Conservation (phyloP, 768 basidiomycete genomes). For the Suillus fuscotomentosus region DNA sequence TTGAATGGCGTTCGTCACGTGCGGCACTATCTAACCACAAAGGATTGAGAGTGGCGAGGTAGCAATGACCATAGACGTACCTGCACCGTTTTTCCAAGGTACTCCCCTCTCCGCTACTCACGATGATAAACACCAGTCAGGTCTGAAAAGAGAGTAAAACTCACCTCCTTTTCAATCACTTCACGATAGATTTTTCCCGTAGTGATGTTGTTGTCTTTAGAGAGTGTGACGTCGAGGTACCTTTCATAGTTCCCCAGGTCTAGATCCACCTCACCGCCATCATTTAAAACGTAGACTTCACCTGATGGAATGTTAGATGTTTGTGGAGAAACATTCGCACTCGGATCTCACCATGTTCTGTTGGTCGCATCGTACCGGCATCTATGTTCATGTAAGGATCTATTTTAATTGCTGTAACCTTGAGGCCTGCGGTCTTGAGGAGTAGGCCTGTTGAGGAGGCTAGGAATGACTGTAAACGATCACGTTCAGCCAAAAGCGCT, state of each 20-base stretch:
- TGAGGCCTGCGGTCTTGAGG: slow-evolving; percentile 91
- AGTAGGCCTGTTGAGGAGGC: slow-evolving; percentile 96
- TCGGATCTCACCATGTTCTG: slow-evolving; percentile 82
- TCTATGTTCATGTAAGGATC: slow-evolving; percentile 99
- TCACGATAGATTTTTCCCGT: slow-evolving; percentile 97
- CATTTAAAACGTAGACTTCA: slow-evolving; percentile 97
- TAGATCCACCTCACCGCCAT: slow-evolving; percentile 97
- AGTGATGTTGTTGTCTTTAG: slow-evolving; percentile 96
- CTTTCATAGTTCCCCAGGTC: slow-evolving; percentile 99
- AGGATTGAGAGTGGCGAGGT: slow-evolving; percentile 10
- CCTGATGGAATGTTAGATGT: slow-evolving; percentile 46
- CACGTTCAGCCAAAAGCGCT: slow-evolving; percentile 13
- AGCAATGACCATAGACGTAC: slow-evolving; percentile 36
- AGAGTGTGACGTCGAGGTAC: slow-evolving; percentile 92
- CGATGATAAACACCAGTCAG: slow-evolving; percentile 12
- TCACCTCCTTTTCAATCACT: slow-evolving; percentile 95
- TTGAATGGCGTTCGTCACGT: slow-evolving; percentile 95
- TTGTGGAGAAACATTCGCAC: slow-evolving; percentile 1
- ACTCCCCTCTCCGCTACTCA: slow-evolving; percentile 72
- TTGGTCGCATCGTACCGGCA: slow-evolving; percentile 98
- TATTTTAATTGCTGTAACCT: slow-evolving; percentile 99
- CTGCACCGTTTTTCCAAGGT: slow-evolving; percentile 97
- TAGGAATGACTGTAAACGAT: slow-evolving; percentile 36
- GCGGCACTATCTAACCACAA: slow-evolving; percentile 77
- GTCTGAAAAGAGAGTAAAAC: slow-evolving; percentile 21